Evolutionary conservation across 352 stramenopile genomes (phyloP).

Genomic region (Globisporangium apiculatum): DNA sequence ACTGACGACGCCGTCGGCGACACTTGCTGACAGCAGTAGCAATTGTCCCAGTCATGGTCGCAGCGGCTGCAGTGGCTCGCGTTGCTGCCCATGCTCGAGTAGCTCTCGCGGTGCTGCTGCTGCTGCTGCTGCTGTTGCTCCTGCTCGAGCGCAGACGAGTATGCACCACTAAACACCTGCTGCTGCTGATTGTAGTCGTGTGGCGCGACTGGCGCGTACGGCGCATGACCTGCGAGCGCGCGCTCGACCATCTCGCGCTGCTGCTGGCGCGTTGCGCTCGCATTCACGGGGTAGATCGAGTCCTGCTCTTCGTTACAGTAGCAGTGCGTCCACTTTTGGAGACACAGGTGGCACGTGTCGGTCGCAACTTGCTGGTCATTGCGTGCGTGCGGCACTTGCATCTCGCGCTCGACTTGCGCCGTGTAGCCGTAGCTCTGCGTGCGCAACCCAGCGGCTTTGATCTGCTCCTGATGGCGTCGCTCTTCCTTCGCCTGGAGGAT

Average conservation of each 20-base stretch:
- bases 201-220: conserved; percentile 3
- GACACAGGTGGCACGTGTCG: conserved; percentile 67
- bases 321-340: conserved; percentile 85
- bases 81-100: conserved; percentile 48
- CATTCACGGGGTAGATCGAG: conserved; percentile 40
- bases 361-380: conserved; percentile 43
- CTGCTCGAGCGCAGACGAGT: background rate
- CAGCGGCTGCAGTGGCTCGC: conserved; percentile 64
- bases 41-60: conserved; percentile 60
- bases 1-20: conserved; percentile 58
- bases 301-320: conserved; percentile 84
- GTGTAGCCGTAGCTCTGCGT: conserved; percentile 41
- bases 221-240: conserved; percentile 7
- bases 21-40: conserved; percentile 69
- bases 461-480: conserved; percentile 56
- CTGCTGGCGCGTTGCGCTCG: conserved; percentile 12
- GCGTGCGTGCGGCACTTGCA: conserved; percentile 22
- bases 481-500: conserved; percentile 66
- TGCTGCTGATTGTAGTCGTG: conserved; percentile 3
- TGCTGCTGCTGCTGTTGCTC: conserved; percentile 7
- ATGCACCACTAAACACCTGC: background rate
- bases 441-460: conserved; percentile 51
- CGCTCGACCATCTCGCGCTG: conserved; percentile 13
- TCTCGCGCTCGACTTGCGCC: conserved; percentile 26
- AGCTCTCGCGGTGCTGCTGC: conserved; percentile 23